Conservation (phyloP, 2,329 filamentous ascomycete genomes). For the Thielaviopsis ethacetica region DNA sequence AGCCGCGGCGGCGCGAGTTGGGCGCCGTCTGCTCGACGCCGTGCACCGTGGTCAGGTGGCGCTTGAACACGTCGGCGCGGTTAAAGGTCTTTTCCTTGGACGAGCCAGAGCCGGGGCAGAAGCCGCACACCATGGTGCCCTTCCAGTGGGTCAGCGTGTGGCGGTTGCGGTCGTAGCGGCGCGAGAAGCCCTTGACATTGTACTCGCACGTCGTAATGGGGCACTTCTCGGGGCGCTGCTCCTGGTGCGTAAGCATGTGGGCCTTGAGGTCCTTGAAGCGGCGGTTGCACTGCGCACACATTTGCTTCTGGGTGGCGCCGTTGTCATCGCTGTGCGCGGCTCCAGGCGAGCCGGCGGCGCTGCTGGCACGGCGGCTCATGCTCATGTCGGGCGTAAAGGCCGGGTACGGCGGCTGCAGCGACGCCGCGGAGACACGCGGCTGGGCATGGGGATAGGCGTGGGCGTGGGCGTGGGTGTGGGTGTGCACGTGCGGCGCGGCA, state of each 20-base stretch:
- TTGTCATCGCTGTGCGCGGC: slow-evolving; percentile 47
- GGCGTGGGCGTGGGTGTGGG: slow-evolving; percentile 28
- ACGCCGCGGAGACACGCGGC: slow-evolving; percentile 42
- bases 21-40: slow-evolving; percentile 85
- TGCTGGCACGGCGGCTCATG: slow-evolving; percentile 21
- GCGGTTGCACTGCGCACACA: slow-evolving; percentile 68
- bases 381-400: slow-evolving; percentile 25
- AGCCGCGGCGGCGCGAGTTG: slow-evolving; percentile 65
- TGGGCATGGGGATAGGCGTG: slow-evolving; percentile 19
- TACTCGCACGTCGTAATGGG: slow-evolving; percentile 87
- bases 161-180: slow-evolving; percentile 93
- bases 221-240: slow-evolving; percentile 83
- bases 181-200: slow-evolving; percentile 77
- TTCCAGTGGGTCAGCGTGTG: slow-evolving; percentile 94
- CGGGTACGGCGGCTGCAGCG: background rate
- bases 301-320: slow-evolving; percentile 38
- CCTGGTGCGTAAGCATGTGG: slow-evolving; percentile 87
- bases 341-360: slow-evolving; percentile 11
- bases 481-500: background rate
- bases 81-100: slow-evolving; percentile 91
- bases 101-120: slow-evolving; percentile 79
- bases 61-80: slow-evolving; percentile 88
- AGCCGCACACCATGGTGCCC: slow-evolving; percentile 91
- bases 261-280: slow-evolving; percentile 85
- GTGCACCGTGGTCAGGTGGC: slow-evolving; percentile 79